Percentiles rank a stretch among this genome's conserved stretches.
phyloP scores from a whole-genome alignment of 2,329 filamentous ascomycete species.

The Aureobasidium zeae region DNA sequence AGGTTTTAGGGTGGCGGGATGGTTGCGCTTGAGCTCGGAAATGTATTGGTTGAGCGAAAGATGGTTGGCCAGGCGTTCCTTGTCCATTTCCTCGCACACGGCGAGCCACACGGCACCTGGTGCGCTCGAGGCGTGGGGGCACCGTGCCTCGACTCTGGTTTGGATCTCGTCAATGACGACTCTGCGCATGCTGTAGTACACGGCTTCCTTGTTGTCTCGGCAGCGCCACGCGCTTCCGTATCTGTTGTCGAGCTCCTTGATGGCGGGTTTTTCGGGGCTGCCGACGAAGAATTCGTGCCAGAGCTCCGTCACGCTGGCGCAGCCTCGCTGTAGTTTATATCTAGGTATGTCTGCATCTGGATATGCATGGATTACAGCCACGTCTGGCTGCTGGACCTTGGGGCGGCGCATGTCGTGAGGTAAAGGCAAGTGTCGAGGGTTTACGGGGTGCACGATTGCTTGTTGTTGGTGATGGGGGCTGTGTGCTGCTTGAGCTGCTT shows the following conservation, averaged over 20 bases:
- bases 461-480: no score
- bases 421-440: not conserved
- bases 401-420: not conserved
- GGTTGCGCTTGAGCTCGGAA: not conserved
- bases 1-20: not conserved
- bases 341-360: not conserved
- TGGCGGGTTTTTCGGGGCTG: slow-evolving; percentile 1
- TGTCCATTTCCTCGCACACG: slow-evolving; percentile 6
- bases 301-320: not conserved
- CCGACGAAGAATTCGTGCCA: slow-evolving; percentile 10
- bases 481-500: slow-evolving; percentile 6
- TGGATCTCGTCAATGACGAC: slow-evolving; percentile 5
- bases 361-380: no score
- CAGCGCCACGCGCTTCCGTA: slow-evolving; percentile 9
- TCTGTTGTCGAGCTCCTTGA: slow-evolving; percentile 1
- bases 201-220: slow-evolving; percentile 1
- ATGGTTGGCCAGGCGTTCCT: not conserved
- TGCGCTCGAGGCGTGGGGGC: not conserved
- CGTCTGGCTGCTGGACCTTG: not conserved
- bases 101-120: not conserved
- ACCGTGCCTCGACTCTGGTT: not conserved
- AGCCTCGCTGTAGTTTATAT: not conserved
- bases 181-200: slow-evolving; percentile 11
- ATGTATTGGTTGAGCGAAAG: slow-evolving; percentile 7
- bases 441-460: not conserved